A percentile compares a stretch with the other conserved stretches of the same genome.
Evolutionary conservation across 306 rosid species (phyloP).

Genomic region (Malus fusca): DNA sequence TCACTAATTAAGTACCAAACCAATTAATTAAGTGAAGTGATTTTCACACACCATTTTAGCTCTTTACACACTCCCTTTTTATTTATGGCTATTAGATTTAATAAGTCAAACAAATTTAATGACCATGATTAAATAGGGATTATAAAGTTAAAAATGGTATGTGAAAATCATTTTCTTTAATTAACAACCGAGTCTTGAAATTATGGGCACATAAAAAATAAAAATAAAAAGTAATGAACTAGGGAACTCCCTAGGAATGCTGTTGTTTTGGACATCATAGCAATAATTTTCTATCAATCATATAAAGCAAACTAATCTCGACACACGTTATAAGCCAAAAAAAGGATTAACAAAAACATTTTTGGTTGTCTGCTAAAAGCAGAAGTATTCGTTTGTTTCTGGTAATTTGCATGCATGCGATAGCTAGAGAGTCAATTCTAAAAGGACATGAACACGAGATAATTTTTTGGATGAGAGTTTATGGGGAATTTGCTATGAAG

Average conservation of each 20-base stretch:
- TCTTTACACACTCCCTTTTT: accelerated
- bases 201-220: too few relatives aligned
- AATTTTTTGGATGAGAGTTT: slow-evolving; percentile 8
- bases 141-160: too few relatives aligned
- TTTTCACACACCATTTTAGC: too few relatives aligned
- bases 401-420: background rate
- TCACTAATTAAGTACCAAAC: too few relatives aligned
- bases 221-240: background rate
- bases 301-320: background rate
- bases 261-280: background rate
- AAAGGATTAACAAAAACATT: background rate
- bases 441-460: background rate
- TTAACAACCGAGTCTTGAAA: too few relatives aligned
- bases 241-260: background rate
- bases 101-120: too few relatives aligned
- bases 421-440: background rate
- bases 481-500: slow-evolving; percentile 20
- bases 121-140: too few relatives aligned
- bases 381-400: slow-evolving; percentile 7
- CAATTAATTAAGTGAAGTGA: too few relatives aligned
- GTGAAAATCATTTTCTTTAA: too few relatives aligned
- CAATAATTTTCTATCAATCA: background rate
- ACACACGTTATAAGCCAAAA: background rate
- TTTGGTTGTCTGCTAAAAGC: slow-evolving; percentile 3
- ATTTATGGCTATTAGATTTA: too few relatives aligned